Percentiles rank a stretch among this genome's conserved stretches.
Conservation (phyloP, 768 basidiomycete genomes). For the Pleurotus cornucopiae region DNA sequence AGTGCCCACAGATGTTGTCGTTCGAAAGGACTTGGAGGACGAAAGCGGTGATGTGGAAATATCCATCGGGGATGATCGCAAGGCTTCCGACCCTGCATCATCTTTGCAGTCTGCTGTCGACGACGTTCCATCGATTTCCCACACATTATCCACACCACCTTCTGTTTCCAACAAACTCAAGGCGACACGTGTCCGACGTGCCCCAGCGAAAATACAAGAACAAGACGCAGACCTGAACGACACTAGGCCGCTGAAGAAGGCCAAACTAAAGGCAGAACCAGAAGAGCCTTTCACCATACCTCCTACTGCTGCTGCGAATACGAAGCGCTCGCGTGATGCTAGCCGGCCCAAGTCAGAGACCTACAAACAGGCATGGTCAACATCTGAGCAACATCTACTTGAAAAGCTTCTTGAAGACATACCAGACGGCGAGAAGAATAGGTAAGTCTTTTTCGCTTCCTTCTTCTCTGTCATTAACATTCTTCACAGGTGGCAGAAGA, state of each 20-base stretch:
- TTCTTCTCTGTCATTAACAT: slow-evolving; percentile 2
- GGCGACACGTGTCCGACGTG: slow-evolving; percentile 15
- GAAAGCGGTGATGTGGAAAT: slow-evolving; percentile 62
- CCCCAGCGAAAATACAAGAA: slow-evolving; percentile 2
- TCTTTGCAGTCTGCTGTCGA: slow-evolving; percentile 10
- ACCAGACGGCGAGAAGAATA: slow-evolving; percentile 71
- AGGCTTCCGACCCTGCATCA: not conserved
- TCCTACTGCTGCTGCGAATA: slow-evolving; percentile 2
- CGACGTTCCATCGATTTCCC: not conserved
- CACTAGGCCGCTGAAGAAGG: slow-evolving; percentile 4
- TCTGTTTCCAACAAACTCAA: slow-evolving; percentile 6
- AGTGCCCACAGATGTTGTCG: slow-evolving; percentile 39
- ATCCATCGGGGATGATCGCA: slow-evolving; percentile 27
- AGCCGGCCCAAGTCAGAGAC: slow-evolving; percentile 59
- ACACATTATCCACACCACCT: slow-evolving; percentile 6
- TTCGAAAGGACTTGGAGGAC: slow-evolving; percentile 54
- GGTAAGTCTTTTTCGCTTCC: slow-evolving; percentile 37
- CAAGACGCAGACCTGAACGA: not conserved
- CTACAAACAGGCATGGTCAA: slow-evolving; percentile 80
- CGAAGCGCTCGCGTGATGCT: slow-evolving; percentile 16
- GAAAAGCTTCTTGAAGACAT: slow-evolving; percentile 73
- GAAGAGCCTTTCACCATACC: slow-evolving; percentile 12
- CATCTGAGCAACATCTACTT: slow-evolving; percentile 71
- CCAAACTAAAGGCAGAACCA: slow-evolving; percentile 8
- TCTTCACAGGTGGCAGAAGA: slow-evolving; percentile 65